Conservation (phyloP, 2,329 filamentous ascomycete genomes). For the Dendrostoma leiphaemia region DNA sequence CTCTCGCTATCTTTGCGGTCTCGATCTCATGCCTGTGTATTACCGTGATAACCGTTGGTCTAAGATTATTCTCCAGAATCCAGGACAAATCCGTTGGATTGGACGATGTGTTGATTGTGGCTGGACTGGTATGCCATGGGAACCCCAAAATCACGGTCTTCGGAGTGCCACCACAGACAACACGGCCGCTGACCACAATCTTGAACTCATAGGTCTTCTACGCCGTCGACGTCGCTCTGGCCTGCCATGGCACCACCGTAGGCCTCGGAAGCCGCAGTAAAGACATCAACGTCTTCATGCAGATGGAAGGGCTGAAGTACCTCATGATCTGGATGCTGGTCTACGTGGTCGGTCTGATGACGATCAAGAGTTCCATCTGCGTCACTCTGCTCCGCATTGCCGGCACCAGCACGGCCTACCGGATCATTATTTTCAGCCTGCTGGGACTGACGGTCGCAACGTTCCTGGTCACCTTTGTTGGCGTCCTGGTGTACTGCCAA, state of each 20-base stretch:
- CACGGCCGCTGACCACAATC: no score
- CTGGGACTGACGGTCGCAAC: constrained; percentile 11
- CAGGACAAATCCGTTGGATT: no score
- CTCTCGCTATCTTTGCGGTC: no score
- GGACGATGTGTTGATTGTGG: no score
- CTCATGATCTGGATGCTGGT: constrained; percentile 24
- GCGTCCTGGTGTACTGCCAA: constrained; percentile 20
- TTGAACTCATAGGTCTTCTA: no score
- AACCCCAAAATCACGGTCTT: no score
- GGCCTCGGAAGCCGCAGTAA: constrained; percentile 21
- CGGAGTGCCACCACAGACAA: no score
- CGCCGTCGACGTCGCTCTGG: constrained; percentile 20
- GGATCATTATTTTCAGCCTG: constrained; percentile 11
- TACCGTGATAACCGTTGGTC: no score
- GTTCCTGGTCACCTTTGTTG: constrained; percentile 21
- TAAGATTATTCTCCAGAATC: no score
- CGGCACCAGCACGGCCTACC: background rate
- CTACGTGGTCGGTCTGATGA: constrained; percentile 19
- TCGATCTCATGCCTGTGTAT: no score
- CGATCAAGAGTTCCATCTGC: constrained; percentile 24
- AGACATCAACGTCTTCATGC: constrained; percentile 17
- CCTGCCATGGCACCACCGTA: constrained; percentile 19
- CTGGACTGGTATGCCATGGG: no score
- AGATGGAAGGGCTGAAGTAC: constrained; percentile 19
- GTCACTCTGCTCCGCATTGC: constrained; percentile 21